A percentile compares a stretch with the other conserved stretches of the same genome.
These are phyloP conservation scores for Amanita fuliginea DNA, from an alignment of 768 basidiomycete genomes.

Conservation along the genomic window DNA sequence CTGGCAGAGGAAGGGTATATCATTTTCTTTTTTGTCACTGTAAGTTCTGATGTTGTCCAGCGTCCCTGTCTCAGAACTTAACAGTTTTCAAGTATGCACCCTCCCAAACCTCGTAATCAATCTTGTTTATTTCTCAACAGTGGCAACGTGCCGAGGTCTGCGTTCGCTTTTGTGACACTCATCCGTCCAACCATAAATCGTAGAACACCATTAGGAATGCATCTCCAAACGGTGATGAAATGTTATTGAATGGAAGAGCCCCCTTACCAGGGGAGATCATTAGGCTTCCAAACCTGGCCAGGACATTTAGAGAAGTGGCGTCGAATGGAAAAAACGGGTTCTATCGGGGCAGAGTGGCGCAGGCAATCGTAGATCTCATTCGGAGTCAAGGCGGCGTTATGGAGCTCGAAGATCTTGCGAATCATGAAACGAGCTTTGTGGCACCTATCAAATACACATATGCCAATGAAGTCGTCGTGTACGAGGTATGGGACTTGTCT, in stretches of 20 bases:
- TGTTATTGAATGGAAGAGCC: slow-evolving; percentile 77
- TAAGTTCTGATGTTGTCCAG: slow-evolving; percentile 23
- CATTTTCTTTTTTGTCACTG: background rate
- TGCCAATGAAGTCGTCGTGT: slow-evolving; percentile 73
- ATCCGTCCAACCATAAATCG: background rate
- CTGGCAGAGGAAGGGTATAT: slow-evolving; percentile 84
- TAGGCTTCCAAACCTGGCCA: slow-evolving; percentile 69
- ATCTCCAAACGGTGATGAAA: slow-evolving; percentile 77
- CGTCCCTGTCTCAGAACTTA: slow-evolving; percentile 81
- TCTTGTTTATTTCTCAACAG: slow-evolving; percentile 15
- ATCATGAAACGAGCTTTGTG: slow-evolving; percentile 68
- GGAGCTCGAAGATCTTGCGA: slow-evolving; percentile 88
- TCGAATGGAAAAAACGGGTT: slow-evolving; percentile 84
- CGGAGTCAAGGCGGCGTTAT: slow-evolving; percentile 85
- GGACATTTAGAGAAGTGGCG: slow-evolving; percentile 73
- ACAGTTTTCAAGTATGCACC: slow-evolving; percentile 37
- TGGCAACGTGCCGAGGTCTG: slow-evolving; percentile 50
- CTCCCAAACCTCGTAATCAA: background rate
- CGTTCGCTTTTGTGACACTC: background rate
- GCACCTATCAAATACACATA: slow-evolving; percentile 91
- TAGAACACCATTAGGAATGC: slow-evolving; percentile 66
- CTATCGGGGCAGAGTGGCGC: slow-evolving; percentile 85
- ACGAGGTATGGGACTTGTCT: slow-evolving; percentile 52
- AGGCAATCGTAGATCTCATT: slow-evolving; percentile 82
- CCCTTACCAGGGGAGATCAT: slow-evolving; percentile 82